phyloP scores from a whole-genome alignment of 2,329 filamentous ascomycete species.

The Neonectria hederae region DNA sequence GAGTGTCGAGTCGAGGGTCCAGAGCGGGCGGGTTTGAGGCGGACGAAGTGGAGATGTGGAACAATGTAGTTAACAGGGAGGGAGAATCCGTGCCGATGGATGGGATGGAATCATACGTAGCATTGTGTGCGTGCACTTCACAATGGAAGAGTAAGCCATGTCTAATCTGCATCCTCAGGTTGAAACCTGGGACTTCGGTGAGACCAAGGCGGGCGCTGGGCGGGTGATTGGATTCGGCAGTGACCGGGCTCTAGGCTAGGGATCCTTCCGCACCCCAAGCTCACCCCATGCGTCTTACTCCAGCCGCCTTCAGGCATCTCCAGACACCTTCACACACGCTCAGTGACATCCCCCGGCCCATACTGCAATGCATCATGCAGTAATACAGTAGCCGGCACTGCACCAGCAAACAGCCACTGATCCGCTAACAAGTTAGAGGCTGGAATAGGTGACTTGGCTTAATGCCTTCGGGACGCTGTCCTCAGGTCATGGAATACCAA shows the following conservation, averaged over 20 bases:
- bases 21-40: slow-evolving; percentile 4
- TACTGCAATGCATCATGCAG: slow-evolving; percentile 16
- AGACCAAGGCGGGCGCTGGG: background rate
- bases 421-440: background rate
- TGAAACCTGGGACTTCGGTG: background rate
- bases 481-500: slow-evolving; percentile 2
- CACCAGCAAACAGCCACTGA: background rate
- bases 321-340: background rate
- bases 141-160: too few relatives aligned
- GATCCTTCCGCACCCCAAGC: slow-evolving; percentile 3
- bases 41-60: slow-evolving; percentile 9
- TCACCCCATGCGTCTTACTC: slow-evolving; percentile 1
- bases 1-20: background rate
- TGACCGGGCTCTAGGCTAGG: slow-evolving; percentile 24
- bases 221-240: slow-evolving; percentile 19
- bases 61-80: background rate
- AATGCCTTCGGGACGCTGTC: background rate
- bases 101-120: background rate
- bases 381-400: background rate
- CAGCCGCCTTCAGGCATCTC: background rate
- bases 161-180: background rate
- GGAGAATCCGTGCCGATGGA: slow-evolving; percentile 6
- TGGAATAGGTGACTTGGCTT: background rate
- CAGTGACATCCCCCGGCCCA: slow-evolving; percentile 11
- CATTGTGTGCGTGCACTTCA: background rate